phyloP scores from a whole-genome alignment of 2,329 filamentous ascomycete genomes.

The Fusarium sp. region DNA sequence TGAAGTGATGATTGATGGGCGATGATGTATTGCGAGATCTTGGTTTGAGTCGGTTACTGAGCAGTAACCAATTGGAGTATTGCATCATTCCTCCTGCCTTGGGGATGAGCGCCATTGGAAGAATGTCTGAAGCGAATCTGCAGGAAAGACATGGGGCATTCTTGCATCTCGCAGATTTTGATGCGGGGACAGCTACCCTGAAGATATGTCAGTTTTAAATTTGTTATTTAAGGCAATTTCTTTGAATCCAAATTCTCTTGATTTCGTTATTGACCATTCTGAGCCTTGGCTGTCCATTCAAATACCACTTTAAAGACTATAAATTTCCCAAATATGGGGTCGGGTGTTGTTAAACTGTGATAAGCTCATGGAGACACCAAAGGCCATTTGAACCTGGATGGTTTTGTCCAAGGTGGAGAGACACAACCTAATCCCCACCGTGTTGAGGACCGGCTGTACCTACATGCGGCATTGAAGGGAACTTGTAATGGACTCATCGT shows the following conservation, averaged over 20 bases:
- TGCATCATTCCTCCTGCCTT: conserved; percentile 45
- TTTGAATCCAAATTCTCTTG: background rate
- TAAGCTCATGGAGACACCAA: background rate
- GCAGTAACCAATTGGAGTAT: conserved; percentile 45
- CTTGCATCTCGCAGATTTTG: conserved; percentile 36
- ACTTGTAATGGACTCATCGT: background rate
- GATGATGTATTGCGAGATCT: conserved; percentile 37
- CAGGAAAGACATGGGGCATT: background rate
- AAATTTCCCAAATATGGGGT: background rate
- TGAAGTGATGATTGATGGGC: conserved; percentile 31
- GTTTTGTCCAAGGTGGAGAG: background rate
- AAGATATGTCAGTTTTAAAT: background rate
- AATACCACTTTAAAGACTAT: too few species aligned
- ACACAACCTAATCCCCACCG: background rate
- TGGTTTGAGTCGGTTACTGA: conserved; percentile 25
- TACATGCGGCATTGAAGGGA: background rate
- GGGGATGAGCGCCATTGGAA: conserved; percentile 44
- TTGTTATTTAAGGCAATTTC: background rate
- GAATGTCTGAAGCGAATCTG: conserved; percentile 5
- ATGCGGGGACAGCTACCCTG: conserved; percentile 26
- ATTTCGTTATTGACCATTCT: background rate
- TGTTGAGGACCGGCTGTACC: background rate
- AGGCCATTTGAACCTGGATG: background rate
- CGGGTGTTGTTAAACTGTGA: background rate
- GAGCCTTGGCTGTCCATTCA: too few species aligned